These are phyloP conservation scores for Lactarius akahatsu DNA, from an alignment of 768 basidiomycete genomes.

Conservation along the genomic window DNA sequence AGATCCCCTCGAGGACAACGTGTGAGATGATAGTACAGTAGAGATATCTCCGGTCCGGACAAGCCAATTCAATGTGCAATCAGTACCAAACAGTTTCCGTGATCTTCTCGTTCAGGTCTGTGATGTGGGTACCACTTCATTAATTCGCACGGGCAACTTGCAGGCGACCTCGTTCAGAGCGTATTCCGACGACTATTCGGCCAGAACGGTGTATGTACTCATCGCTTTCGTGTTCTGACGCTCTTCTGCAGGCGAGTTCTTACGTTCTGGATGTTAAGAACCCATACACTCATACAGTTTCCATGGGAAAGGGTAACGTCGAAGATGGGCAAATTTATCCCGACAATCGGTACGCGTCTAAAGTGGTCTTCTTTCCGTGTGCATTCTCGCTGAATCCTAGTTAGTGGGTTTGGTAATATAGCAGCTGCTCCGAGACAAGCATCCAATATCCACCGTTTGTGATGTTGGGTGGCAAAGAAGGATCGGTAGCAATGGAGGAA, in stretches of 20 bases:
- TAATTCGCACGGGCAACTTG: not conserved
- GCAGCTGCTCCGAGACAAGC: not conserved
- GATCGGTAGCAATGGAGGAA: not conserved
- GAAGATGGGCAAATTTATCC: not conserved
- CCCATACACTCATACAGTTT: not conserved
- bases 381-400: not conserved
- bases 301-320: not conserved
- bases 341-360: constrained; percentile 1
- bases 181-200: not conserved
- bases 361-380: not conserved
- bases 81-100: not conserved
- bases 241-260: not conserved
- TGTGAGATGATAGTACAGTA: too few species aligned
- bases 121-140: not conserved
- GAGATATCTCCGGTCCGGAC: too few species aligned
- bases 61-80: not conserved
- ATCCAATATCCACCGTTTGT: not conserved
- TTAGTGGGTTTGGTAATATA: not conserved
- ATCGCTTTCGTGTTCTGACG: not conserved
- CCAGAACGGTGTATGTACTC: not conserved
- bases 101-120: not conserved
- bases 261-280: not conserved
- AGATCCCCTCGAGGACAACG: too few species aligned
- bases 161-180: not conserved
- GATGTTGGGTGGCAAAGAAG: not conserved